These are phyloP conservation scores for Helminthosporium solani DNA, from an alignment of 2,329 filamentous ascomycete species.

Conservation along the genomic window DNA sequence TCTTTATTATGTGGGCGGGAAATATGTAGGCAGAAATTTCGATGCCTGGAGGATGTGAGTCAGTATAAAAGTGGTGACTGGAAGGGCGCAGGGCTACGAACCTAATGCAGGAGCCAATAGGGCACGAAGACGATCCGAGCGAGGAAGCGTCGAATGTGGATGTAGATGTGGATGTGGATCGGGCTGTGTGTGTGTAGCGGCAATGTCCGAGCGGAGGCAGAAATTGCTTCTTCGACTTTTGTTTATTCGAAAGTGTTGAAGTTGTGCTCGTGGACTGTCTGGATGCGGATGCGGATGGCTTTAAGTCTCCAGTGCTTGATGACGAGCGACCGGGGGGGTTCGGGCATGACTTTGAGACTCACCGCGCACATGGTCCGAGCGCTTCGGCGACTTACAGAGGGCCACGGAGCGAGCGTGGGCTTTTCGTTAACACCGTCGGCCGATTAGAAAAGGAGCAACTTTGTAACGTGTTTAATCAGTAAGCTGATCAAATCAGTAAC, in stretches of 20 bases:
- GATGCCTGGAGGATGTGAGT: conserved; percentile 48
- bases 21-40: conserved; percentile 33
- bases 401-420: background rate
- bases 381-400: background rate
- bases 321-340: background rate
- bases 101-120: conserved; percentile 34
- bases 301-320: background rate
- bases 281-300: background rate
- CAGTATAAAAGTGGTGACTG: conserved; percentile 51
- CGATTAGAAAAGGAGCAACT: no score
- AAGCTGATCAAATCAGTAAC: no score
- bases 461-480: no score
- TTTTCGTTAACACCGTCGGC: background rate
- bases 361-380: background rate
- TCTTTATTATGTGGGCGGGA: conserved; percentile 36
- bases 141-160: background rate
- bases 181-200: no score
- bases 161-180: background rate
- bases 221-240: no score
- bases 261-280: background rate
- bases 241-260: background rate
- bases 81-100: conserved; percentile 32
- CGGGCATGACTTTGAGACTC: background rate
- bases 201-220: no score
- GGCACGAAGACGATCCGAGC: conserved; percentile 35